These are phyloP conservation scores for Claviceps maximensis DNA, from an alignment of 2,329 filamentous ascomycete species.

Conservation along the genomic window DNA sequence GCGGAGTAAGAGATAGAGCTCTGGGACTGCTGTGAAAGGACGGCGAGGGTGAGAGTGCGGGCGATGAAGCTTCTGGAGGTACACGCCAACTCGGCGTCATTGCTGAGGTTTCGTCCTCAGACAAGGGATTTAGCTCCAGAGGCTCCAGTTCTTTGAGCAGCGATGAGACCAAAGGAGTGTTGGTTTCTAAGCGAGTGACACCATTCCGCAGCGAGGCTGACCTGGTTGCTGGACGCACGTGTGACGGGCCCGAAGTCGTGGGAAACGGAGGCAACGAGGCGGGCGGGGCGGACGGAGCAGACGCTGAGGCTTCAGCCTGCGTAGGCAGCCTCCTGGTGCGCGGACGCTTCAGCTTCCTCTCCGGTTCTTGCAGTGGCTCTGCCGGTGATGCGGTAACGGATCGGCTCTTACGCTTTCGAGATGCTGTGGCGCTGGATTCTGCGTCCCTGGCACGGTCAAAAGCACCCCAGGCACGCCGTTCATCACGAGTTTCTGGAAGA, in stretches of 20 bases:
- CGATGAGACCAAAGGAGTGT: slow-evolving; percentile 73
- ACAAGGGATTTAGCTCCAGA: slow-evolving; percentile 54
- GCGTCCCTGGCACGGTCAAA: slow-evolving; percentile 73
- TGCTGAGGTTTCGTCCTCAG: slow-evolving; percentile 38
- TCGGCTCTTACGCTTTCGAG: slow-evolving; percentile 59
- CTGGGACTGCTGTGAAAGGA: slow-evolving; percentile 55
- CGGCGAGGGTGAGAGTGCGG: slow-evolving; percentile 49
- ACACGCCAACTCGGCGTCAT: slow-evolving; percentile 17
- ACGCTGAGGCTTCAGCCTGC: slow-evolving; percentile 32
- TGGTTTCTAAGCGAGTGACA: slow-evolving; percentile 23
- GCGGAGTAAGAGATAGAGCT: slow-evolving; percentile 55
- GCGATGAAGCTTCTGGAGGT: slow-evolving; percentile 36
- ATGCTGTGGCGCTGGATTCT: slow-evolving; percentile 34
- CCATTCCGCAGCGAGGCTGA: slow-evolving; percentile 13
- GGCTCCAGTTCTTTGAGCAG: slow-evolving; percentile 78
- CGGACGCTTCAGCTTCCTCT: slow-evolving; percentile 78
- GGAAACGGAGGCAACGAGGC: slow-evolving; percentile 19
- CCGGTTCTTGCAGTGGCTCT: slow-evolving; percentile 55
- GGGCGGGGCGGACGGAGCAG: slow-evolving; percentile 24
- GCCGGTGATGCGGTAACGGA: slow-evolving; percentile 60
- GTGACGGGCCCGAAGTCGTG: slow-evolving; percentile 16
- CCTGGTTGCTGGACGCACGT: slow-evolving; percentile 7
- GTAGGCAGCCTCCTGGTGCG: slow-evolving; percentile 55
- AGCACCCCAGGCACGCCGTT: slow-evolving; percentile 76
- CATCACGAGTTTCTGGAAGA: slow-evolving; percentile 58